phyloP scores from a whole-genome alignment of 2,329 filamentous ascomycete species.

The Ampelomyces quisqualis region DNA sequence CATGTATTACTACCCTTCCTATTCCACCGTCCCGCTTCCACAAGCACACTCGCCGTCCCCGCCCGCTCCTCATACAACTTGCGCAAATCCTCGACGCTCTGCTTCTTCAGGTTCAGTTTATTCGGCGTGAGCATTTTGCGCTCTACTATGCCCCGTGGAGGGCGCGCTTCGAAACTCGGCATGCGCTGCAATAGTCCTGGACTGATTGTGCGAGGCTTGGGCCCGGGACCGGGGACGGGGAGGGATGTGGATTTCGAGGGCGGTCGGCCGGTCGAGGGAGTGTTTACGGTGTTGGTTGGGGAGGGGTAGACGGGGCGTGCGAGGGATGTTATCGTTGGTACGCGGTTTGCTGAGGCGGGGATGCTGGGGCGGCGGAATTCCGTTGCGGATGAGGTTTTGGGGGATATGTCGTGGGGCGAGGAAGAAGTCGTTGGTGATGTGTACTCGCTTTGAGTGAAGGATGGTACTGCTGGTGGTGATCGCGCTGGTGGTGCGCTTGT shows the following conservation, averaged over 20 bases:
- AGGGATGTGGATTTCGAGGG: constrained; percentile 34
- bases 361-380: constrained; percentile 37
- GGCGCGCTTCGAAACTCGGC: constrained; percentile 45
- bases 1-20: no score
- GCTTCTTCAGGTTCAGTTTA: constrained; percentile 48
- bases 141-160: constrained; percentile 17
- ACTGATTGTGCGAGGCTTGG: constrained; percentile 41
- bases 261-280: constrained; percentile 28
- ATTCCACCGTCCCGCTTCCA: constrained; percentile 14
- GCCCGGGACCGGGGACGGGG: constrained; percentile 28
- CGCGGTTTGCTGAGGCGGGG: constrained; percentile 31
- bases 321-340: constrained; percentile 40
- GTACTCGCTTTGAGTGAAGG: constrained; percentile 16
- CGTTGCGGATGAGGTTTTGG: constrained; percentile 11
- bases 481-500: constrained; percentile 5
- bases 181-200: constrained; percentile 50
- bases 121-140: constrained; percentile 27
- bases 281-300: constrained; percentile 15
- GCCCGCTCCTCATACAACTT: constrained; percentile 52
- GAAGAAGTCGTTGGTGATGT: constrained; percentile 18
- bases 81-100: constrained; percentile 51
- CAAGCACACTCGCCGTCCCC: constrained; percentile 41
- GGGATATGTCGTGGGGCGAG: constrained; percentile 17
- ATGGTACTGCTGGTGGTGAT: constrained; percentile 1
- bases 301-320: constrained; percentile 42